These are phyloP conservation scores for Pichia scutulata DNA, from an alignment of 805 yeast genomes.

Conservation along the genomic window DNA sequence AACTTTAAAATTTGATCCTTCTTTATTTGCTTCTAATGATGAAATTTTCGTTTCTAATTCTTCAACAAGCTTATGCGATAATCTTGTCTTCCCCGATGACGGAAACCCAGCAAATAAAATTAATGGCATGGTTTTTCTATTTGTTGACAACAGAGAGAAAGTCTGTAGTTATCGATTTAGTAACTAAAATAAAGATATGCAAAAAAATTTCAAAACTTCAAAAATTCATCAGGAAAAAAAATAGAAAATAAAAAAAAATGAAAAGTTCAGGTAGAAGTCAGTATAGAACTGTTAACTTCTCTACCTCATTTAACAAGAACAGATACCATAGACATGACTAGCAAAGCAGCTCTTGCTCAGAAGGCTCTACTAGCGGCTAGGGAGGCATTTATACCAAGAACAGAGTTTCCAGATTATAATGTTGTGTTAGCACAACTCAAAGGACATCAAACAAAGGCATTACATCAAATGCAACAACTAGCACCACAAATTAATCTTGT, in stretches of 20 bases:
- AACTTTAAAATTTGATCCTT: conserved; percentile 52
- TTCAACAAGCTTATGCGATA: conserved; percentile 50
- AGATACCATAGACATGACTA: background rate
- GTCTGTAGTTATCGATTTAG: too few relatives aligned
- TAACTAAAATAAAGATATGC: too few relatives aligned
- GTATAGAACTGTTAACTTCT: too few relatives aligned
- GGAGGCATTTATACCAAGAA: conserved; percentile 52
- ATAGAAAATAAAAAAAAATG: too few relatives aligned
- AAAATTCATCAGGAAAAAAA: background rate
- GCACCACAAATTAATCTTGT: conserved; percentile 78
- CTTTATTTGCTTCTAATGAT: conserved; percentile 32
- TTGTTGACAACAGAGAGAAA: background rate
- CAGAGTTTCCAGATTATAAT: conserved; percentile 64
- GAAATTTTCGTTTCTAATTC: conserved; percentile 41
- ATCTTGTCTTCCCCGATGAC: conserved; percentile 70
- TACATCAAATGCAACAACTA: conserved; percentile 54
- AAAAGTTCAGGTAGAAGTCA: too few relatives aligned
- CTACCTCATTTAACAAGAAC: too few relatives aligned
- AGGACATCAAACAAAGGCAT: conserved; percentile 83
- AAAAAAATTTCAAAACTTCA: background rate
- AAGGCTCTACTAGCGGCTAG: background rate
- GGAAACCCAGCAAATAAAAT: conserved; percentile 82
- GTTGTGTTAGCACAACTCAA: conserved; percentile 72
- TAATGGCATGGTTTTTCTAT: conserved; percentile 62
- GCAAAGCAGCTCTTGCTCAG: background rate